Percentiles rank a stretch among this genome's conserved stretches.
Conservation (phyloP, 2,329 filamentous ascomycete genomes). For the Dothistroma pini region DNA sequence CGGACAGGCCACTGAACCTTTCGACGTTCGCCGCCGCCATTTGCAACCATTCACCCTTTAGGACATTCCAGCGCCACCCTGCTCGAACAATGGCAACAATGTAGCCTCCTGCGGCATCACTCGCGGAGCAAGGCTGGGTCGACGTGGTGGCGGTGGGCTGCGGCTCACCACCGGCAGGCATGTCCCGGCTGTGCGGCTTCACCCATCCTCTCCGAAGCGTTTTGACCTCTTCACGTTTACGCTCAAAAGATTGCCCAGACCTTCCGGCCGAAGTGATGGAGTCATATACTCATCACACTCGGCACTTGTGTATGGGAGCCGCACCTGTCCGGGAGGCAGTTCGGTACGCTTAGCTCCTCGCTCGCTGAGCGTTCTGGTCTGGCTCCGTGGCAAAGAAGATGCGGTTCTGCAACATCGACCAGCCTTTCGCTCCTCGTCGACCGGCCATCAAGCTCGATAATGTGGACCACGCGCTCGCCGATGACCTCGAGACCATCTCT, state of each 20-base stretch:
- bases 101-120: neutral
- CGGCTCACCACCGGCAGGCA: neutral
- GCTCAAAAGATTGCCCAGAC: too few species aligned
- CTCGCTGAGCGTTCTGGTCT: too few species aligned
- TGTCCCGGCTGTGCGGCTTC: neutral
- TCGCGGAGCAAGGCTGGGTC: neutral
- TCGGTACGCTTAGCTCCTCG: too few species aligned
- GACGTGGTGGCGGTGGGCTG: neutral
- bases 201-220: too few species aligned
- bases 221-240: too few species aligned
- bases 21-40: neutral
- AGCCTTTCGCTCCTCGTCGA: neutral
- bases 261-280: too few species aligned
- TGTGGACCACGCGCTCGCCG: neutral
- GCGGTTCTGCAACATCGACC: neutral
- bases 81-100: slow-evolving; percentile 12
- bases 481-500: neutral
- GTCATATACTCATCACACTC: too few species aligned
- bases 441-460: neutral
- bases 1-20: neutral
- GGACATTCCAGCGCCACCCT: slow-evolving; percentile 8
- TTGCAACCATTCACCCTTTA: neutral
- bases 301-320: too few species aligned
- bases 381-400: neutral
- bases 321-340: too few species aligned